Evolutionary conservation across 2,329 filamentous ascomycete species (phyloP).

Genomic region (Ceratocystis lukuohia): DNA sequence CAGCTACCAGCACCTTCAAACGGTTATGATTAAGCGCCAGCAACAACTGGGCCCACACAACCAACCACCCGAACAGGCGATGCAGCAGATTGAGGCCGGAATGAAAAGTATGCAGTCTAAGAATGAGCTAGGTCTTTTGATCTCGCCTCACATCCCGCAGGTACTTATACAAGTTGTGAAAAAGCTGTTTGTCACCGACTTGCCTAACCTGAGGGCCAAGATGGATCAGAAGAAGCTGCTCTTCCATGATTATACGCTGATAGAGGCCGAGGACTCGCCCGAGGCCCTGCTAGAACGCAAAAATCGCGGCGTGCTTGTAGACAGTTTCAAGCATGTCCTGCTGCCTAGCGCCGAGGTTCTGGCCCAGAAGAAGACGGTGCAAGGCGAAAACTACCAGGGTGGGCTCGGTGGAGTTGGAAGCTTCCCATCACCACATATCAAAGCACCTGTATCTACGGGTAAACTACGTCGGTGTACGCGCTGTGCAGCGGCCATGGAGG

Average conservation of each 20-base stretch:
- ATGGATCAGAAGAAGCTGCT: conserved; percentile 56
- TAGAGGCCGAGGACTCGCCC: conserved; percentile 49
- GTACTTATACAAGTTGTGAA: conserved; percentile 46
- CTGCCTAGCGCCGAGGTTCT: conserved; percentile 27
- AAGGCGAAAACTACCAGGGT: conserved; percentile 18
- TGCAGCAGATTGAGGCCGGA: conserved; percentile 32
- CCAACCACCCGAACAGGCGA: conserved; percentile 23
- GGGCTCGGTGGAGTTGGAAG: background rate
- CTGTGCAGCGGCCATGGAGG: conserved; percentile 54
- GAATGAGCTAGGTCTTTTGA: conserved; percentile 40
- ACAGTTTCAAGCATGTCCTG: conserved; percentile 47
- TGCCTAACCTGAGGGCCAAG: conserved; percentile 43
- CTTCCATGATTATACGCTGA: conserved; percentile 56
- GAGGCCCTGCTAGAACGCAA: conserved; percentile 31
- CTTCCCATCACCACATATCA: conserved; percentile 11
- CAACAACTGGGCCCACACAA: conserved; percentile 6
- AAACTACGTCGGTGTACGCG: conserved; percentile 30
- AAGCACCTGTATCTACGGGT: conserved; percentile 34
- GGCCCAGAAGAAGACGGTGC: conserved; percentile 22
- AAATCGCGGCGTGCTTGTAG: conserved; percentile 32
- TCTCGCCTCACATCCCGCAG: conserved; percentile 34
- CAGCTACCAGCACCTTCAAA: conserved; percentile 26
- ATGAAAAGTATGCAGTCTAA: conserved; percentile 36
- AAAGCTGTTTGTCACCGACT: conserved; percentile 46
- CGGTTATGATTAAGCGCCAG: conserved; percentile 9